A percentile compares a stretch with the other conserved stretches of the same genome.
Conservation (phyloP, 2,329 filamentous ascomycete genomes). For the Fonsecaea multimorphosa region DNA sequence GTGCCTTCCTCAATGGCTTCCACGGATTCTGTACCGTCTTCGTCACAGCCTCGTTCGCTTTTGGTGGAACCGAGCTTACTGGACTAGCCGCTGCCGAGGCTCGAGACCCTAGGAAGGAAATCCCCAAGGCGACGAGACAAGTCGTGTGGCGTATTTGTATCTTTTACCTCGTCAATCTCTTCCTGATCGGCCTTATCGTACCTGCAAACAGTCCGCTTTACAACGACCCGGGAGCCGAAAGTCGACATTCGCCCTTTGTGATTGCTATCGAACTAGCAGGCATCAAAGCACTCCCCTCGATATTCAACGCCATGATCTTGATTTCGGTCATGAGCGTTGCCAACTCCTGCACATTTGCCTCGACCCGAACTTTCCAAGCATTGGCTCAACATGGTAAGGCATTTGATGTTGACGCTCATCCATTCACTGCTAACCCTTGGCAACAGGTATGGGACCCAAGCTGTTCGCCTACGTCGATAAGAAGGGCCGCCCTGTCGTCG, state of each 20-base stretch:
- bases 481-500: constrained; percentile 41
- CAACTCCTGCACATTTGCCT: constrained; percentile 89
- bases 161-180: constrained; percentile 85
- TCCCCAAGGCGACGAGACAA: constrained; percentile 87
- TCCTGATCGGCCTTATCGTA: constrained; percentile 81
- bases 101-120: constrained; percentile 66
- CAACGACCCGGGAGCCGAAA: constrained; percentile 66
- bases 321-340: constrained; percentile 88
- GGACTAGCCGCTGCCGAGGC: constrained; percentile 66
- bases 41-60: constrained; percentile 68
- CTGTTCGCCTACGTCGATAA: constrained; percentile 47
- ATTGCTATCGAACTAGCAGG: constrained; percentile 86
- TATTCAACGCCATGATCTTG: constrained; percentile 93
- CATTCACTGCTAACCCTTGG: background rate
- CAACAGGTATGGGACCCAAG: constrained; percentile 65
- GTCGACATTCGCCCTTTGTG: constrained; percentile 85
- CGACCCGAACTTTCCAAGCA: constrained; percentile 85
- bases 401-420: constrained; percentile 63
- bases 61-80: constrained; percentile 67
- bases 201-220: constrained; percentile 58
- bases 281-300: constrained; percentile 77
- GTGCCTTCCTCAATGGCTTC: constrained; percentile 70
- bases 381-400: constrained; percentile 59
- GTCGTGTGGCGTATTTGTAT: constrained; percentile 90
- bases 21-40: constrained; percentile 69